Base-by-base conservation (phyloP, 345 rosid genomes). In the Arabis hirsuta region DNA sequence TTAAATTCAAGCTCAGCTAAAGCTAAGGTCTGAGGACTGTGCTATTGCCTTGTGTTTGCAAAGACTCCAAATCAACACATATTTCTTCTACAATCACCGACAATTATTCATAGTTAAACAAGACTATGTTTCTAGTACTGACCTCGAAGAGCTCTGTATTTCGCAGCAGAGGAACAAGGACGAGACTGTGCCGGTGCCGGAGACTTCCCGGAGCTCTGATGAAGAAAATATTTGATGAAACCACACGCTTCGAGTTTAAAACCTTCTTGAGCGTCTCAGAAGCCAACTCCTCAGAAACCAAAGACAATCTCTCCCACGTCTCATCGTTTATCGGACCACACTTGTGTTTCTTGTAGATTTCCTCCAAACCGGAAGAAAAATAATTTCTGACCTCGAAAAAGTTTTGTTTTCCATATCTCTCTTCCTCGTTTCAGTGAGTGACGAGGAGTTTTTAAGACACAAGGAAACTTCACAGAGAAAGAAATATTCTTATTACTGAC, bases 1-100 rank as follows among this genome's bases (percentile, higher is more conserved):
- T 85, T 73, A 36, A 87, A 89, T 54, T 91, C 91, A 1, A 87
- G 89, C 16, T 85, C 88, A 10, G 85, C 77, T 59, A 87, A 76
- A 6, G 90, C 91, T 50, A 73, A 47, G 8, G 81, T 55, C 69
- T 81, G 83, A 3, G 87, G 73, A 47, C 67, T 78, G 38, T 46
- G 45, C 12, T 54, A 22, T 55, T 20, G 12, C 1, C 9, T 69
- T 76, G 55, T 45, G 39, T 51, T 55, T 55, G 45, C 65, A 54
- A 16, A 68, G 51, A 31, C 42, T 73, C 64, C 26, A 57, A 45
- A 45, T 68, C 70, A 54, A 24, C 19, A 61, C 53, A 62, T 4
- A 76, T 62, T 41, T 69, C 79, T 27, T 65, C 61, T 73, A 29
- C 62, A 74, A 32, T 39, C 65, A 9, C 9, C 27, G 20, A 46